Base-by-base conservation (phyloP, 2,329 filamentous ascomycete genomes). In the Xylaria sp. region DNA sequence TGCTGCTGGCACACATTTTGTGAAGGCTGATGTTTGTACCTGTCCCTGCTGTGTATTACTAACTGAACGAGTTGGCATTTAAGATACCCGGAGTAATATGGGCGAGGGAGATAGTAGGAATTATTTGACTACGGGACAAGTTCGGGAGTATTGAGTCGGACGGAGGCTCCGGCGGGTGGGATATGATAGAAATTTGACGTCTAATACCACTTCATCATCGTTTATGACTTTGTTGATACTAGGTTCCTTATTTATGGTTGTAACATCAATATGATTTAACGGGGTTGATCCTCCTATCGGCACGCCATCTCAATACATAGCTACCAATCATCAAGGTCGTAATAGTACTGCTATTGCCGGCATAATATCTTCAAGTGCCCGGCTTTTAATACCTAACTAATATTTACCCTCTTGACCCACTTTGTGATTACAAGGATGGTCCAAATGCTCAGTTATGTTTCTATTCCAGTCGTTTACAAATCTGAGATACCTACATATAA, bases 1-100 rank as follows among this genome's bases (percentile, higher is more conserved):
- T 21, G 5, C 18, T 16, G 25, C 51, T 25, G 3, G 12, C 18
- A 21, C 21, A 21, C 10, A 25, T 53, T 54, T 37, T 65, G 25
- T 16, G 18, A 50, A 44, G 58, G 16, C 40, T 40, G 37, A 27
- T n/a, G 29, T n/a, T 63, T 57, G 27, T 42, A 32, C 16, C 40
- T 21, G 37, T 55, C 54, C 42, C 32, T 16, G 13, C 48, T 32
- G 47, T 65, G 61, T 61, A 67, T 54, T 66, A 62, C 21, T 61
- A 66, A 47, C 32, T 35, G 10, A 35, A 61, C 55, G 59, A 65
- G 53, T 55, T 32, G 61, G 32, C 53, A 37, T 62, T 59, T 44
- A 60, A 60, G 57, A 68, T 65, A 69, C 65, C 61, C 58, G 37
- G 57, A 58, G 42, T 55, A 54, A 67, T 32, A 44, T 35, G 55